Base-by-base conservation (phyloP, 2,329 filamentous ascomycete species). In the Beauveria sp. region DNA sequence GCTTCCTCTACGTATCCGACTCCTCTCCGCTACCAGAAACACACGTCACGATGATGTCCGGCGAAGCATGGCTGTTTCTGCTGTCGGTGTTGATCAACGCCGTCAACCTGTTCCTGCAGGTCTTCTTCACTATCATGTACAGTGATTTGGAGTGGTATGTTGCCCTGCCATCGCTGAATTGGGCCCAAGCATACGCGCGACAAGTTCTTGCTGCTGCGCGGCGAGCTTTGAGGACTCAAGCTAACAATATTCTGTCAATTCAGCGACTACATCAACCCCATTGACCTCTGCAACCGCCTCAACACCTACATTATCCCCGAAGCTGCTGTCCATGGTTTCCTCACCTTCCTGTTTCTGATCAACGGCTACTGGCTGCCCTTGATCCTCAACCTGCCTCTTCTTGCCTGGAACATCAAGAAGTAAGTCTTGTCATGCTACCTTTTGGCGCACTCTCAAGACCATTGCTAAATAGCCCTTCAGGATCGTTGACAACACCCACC, bases 61-160 rank as follows among this genome's bases (percentile, higher is more conserved):
- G 92, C 77, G 92, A 97, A 85, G 92, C 92, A 76, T 97, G 94
- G 94, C 83, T 99, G 76, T 99, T 96, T 82, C 87, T 99, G 71
- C 84, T 99, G 78, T 88, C 93, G 79, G 96, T 99, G 77, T 85
- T 99, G 75, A 96, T 99, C 83, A 99, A 99, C 82, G 94, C 94
- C 81, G 92, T 99, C 86, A 99, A 99, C 83, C 85, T 99, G 73
- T 99, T 99, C 79, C 84, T 99, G 62, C 96, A 99, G 81, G 94
- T 99, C 70, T 99, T 99, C 85, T 99, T 99, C 82, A 99, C 94
- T 62, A 99, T 99, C 74, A 99, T 99, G 96, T 99, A 97, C 81
- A 96, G 91, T 78, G 94, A 99, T 84, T 80, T 99, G 71, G 94
- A 99, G 89, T 99, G 94, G 92, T 96, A 81, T 72, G 90, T 82